These are phyloP conservation scores for Paecilomyces variotii DNA, from an alignment of 2,329 filamentous ascomycete genomes.

Conservation along the genomic window DNA sequence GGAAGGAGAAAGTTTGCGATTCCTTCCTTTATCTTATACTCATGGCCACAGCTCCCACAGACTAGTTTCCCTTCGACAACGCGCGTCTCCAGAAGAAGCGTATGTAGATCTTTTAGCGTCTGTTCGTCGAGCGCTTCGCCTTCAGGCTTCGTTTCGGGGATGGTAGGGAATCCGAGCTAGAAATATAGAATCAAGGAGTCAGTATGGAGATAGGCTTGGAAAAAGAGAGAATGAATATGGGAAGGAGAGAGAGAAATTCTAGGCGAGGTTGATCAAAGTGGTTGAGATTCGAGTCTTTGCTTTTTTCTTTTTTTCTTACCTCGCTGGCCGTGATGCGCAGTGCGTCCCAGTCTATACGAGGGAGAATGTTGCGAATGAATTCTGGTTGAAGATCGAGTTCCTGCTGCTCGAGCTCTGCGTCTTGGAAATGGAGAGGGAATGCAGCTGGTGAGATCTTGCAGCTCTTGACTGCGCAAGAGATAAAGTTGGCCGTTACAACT, in stretches of 20 bases:
- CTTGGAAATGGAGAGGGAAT: conserved; percentile 86
- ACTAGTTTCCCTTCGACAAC: conserved; percentile 82
- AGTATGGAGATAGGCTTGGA: conserved; percentile 1
- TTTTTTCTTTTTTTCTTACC: conserved; percentile 11
- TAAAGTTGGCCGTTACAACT: conserved; percentile 88
- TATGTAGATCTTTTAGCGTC: conserved; percentile 69
- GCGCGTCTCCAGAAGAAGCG: conserved; percentile 78
- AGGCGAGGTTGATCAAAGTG: neutral
- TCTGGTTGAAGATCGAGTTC: conserved; percentile 73
- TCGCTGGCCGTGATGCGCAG: conserved; percentile 68
- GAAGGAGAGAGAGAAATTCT: neutral
- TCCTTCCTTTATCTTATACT: conserved; percentile 90
- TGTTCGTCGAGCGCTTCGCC: conserved; percentile 61
- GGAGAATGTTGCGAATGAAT: conserved; percentile 77
- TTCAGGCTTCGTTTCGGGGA: conserved; percentile 58
- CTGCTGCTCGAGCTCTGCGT: conserved; percentile 80
- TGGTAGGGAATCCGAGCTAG: conserved; percentile 69
- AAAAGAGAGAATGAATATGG: neutral
- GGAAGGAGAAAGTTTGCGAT: conserved; percentile 95
- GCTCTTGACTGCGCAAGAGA: conserved; percentile 90
- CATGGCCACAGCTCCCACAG: conserved; percentile 85
- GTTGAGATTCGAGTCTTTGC: neutral
- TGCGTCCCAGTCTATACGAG: conserved; percentile 80
- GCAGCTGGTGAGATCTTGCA: conserved; percentile 76
- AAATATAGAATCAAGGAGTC: neutral